These are phyloP conservation scores for Vigna reflexopilosa DNA, from an alignment of 306 rosid genomes.

Conservation along the genomic window DNA sequence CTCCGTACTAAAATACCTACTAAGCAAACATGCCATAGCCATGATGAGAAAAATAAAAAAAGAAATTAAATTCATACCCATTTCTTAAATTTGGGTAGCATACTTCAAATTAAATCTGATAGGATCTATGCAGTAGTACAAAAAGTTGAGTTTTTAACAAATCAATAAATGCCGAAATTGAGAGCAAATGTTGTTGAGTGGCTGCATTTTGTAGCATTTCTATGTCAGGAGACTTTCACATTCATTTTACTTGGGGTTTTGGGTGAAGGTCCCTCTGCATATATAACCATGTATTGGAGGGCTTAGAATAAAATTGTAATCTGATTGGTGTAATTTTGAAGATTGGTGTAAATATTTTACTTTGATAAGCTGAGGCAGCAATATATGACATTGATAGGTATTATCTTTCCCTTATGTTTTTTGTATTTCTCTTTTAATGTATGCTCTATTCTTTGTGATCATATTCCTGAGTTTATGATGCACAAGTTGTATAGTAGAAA, in stretches of 20 bases:
- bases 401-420: slow-evolving; percentile 3
- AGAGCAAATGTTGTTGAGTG: background rate
- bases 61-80: background rate
- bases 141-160: slow-evolving; percentile 2
- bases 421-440: slow-evolving; percentile 16
- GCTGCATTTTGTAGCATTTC: slow-evolving; percentile 8
- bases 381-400: slow-evolving; percentile 21
- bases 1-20: slow-evolving; percentile 9
- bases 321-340: slow-evolving; percentile 19
- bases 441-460: slow-evolving; percentile 13
- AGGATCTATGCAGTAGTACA: background rate
- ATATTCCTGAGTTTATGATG: background rate
- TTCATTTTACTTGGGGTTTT: slow-evolving; percentile 35
- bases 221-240: slow-evolving; percentile 7
- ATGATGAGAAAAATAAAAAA: background rate
- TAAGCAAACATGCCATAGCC: slow-evolving; percentile 3
- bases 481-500: slow-evolving; percentile 36
- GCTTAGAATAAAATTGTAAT: background rate
- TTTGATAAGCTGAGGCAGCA: slow-evolving; percentile 22
- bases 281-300: background rate
- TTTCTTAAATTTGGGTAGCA: slow-evolving; percentile 18
- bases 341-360: slow-evolving; percentile 11
- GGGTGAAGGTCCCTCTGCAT: slow-evolving; percentile 2
- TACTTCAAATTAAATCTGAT: slow-evolving; percentile 12
- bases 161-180: background rate